Base-by-base conservation (phyloP, 164 flowering plant genomes). In the Pachysandra terminalis region DNA sequence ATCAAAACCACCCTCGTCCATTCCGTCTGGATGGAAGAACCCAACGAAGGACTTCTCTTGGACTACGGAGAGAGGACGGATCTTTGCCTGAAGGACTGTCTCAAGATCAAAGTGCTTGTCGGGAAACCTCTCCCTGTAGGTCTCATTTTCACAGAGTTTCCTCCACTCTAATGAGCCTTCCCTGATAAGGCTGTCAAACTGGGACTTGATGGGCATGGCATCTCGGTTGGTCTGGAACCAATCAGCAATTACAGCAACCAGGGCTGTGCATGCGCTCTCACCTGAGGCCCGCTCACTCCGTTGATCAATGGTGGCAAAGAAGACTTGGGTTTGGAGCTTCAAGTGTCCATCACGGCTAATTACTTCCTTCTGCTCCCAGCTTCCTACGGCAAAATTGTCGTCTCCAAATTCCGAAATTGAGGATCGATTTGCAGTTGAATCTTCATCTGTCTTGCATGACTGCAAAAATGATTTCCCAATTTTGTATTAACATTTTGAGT, bases 41-140 rank as follows among this genome's bases (percentile, higher is more conserved):
- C 99, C 99, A 55, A 96, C 78, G 60, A 89, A 90, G 27, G 99
- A 90, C 68, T 88, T 91, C 51, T 75, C 82, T 9, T 87, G 85
- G 32, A 77, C 74, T 0, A 93, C 97, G 28, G 90, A 74, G 35
- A 96, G 85, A 2, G 87, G 81, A 0, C 97, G 87, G 22, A 85
- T 81, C 70, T 93, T 87, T 70, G 98, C 98, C 74, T 87, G 87
- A 22, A 96, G 82, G 54, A 96, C 96, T 3, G 99, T 91, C 40
- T 96, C 99, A 4, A 96, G 89, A 74, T 96, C 99, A 76, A 93
- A 93, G 78, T 96, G 99, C 78, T 85, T 88, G 83, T 96, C 99
- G 45, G 99, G 96, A 40, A 96, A 96, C 6, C 77, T 69, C 62
- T 81, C 83, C 74, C 79, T 76, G 63, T 89, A 90, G 17, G 75